Evolutionary conservation across 176 grass and related monocot genomes (phyloP), one percentile per base, ranked within the genome.

Genomic region (Elymus sibiricus): DNA sequence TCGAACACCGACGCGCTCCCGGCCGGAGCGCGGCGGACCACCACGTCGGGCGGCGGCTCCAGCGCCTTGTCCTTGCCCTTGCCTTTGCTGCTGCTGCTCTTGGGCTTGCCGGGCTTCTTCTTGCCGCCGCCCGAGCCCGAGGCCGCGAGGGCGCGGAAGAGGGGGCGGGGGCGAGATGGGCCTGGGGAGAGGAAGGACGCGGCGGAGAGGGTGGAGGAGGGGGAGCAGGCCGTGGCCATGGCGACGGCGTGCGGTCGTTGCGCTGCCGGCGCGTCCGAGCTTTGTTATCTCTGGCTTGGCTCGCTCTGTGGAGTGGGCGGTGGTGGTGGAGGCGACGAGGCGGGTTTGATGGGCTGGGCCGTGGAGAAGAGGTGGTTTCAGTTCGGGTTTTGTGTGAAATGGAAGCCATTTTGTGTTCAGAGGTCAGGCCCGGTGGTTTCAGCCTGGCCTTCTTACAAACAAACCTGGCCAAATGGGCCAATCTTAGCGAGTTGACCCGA

Each of bases 1-100:
- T 77, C 78, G 76, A 80, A 82, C 0, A 94, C 38, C 12, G 92
- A 87, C 14, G 83, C 71, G 67, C 87, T 81, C 0, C 92, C 84
- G 3, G 88, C 75, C 13, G 92, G 92, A 2, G 87, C 90, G 43
- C 92, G 90, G 49, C 92, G 88, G 27, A 93, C 68, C 71, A 94
- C 27, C 74, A 76, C 74, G 74, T 31, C 92, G 53, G 90, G 67
- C 42, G 89, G 88, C 63, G 90, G 87, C 76, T 91, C 91, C 62
- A 81, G 86, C 27, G 82, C 81, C 86, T 91, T 97, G 0, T 85
- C 85, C 82, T 83, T 91, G 14, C 78, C 78, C 12, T 76, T 77
- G 19, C 17, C 26, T 13, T 59, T 32, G 68, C 55, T 56, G 46
- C 65, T n/a, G 62, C 17, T 56, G 61, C 65, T 78, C 78, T 74